Base-by-base conservation (phyloP, 1,139 yeast species). In the Taphrina communis region DNA sequence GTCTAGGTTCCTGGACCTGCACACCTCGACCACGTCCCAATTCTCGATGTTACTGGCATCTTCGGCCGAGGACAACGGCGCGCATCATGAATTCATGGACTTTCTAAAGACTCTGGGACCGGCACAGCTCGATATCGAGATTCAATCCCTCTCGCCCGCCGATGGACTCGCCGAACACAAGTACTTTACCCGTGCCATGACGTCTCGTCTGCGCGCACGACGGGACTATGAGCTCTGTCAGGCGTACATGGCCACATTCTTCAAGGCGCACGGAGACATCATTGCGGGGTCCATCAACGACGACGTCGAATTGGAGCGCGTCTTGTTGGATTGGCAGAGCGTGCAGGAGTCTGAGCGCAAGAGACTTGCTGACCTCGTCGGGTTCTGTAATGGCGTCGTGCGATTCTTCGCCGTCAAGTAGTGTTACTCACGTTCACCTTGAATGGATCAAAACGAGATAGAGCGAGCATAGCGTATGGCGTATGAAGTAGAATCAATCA, bases 371-470 rank as follows among this genome's bases (percentile, higher is more conserved):
- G 85, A 84, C 42, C 79, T 90, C 71, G 85, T 87, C 39, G 90
- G 92, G 76, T 92, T 88, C 78, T 90, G 97, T 77, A 83, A 95
- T 0, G 95, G 97, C 71, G 93, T 93, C 11, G 80, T 90, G 55
- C 84, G 82, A 73, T 88, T 90, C 75, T 81, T 92, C 39, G 31
- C 63, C 14, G 56, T 39, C 14, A 56, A 65, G 57, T 65, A 48
- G 31, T 4, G 9, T 1, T 39, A 25, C 1, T 25, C 4, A 1
- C 25, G 4, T 25, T 25, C 3, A 2, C 4, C 4, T 25, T 25
- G 25, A 25, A 2, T 25, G 25, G n/a, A n/a, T n/a, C n/a, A n/a
- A 25, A 1, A 25, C 4, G 25, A 25, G 25, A 25, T 25, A 4
- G 25, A 25, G 25, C 25, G 25, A 25, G 25, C 55, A 21, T 50